A percentile compares a stretch with the other conserved stretches of the same genome.
phyloP scores from a whole-genome alignment of 2,329 filamentous ascomycete species.

The Fusarium sp. region DNA sequence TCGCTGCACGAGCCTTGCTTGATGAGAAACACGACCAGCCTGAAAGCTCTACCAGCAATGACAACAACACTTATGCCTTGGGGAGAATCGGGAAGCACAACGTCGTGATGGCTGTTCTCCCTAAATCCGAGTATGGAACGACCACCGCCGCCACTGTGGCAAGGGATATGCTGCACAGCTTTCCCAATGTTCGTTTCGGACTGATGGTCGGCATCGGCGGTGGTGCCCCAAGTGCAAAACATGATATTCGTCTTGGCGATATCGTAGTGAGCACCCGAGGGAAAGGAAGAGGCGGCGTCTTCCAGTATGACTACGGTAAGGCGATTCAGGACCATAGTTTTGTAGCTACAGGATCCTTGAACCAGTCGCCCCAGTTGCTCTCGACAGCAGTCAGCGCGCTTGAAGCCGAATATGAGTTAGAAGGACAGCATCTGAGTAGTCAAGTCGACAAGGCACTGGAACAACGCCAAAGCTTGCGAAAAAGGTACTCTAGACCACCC shows the following conservation, averaged over 20 bases:
- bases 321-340: conserved; percentile 34
- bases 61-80: conserved; percentile 51
- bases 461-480: neutral
- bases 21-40: conserved; percentile 54
- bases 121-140: conserved; percentile 47
- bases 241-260: conserved; percentile 54
- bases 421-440: conserved; percentile 2
- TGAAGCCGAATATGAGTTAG: rapidly evolving
- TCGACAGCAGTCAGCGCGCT: neutral
- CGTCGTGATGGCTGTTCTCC: conserved; percentile 52
- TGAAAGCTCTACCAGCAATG: conserved; percentile 43
- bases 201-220: conserved; percentile 55
- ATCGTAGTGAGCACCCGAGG: conserved; percentile 38
- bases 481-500: neutral
- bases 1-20: conserved; percentile 56
- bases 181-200: conserved; percentile 48
- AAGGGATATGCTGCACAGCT: conserved; percentile 49
- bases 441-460: neutral
- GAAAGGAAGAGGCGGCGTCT: conserved; percentile 32
- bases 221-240: conserved; percentile 51
- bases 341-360: conserved; percentile 20
- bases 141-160: conserved; percentile 47
- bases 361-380: conserved; percentile 24
- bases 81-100: conserved; percentile 54
- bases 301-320: conserved; percentile 49